A percentile compares a stretch with the other conserved stretches of the same genome.
These are phyloP conservation scores for Rhodotorula taiwanensis DNA, from an alignment of 768 basidiomycete genomes.

Conservation along the genomic window DNA sequence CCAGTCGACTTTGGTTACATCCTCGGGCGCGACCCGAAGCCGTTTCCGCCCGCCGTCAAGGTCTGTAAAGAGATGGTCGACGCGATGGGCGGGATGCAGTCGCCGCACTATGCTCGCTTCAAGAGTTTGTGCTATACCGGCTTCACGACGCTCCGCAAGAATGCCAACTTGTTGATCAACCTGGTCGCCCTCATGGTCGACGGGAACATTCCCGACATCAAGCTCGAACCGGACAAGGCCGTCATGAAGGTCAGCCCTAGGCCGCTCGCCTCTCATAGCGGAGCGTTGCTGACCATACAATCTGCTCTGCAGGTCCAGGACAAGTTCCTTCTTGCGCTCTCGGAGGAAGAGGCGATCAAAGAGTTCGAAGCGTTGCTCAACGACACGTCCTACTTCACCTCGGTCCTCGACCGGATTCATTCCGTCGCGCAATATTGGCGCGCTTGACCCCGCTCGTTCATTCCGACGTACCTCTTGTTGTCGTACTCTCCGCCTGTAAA, in stretches of 20 bases:
- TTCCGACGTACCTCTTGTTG: neutral
- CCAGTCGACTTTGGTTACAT: slow-evolving; percentile 98
- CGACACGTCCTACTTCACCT: slow-evolving; percentile 88
- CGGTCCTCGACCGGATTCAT: slow-evolving; percentile 88
- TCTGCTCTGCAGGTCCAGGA: slow-evolving; percentile 69
- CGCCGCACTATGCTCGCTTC: slow-evolving; percentile 92
- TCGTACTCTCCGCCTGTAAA: too few species aligned
- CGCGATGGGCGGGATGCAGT: slow-evolving; percentile 95
- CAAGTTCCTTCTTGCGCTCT: slow-evolving; percentile 88
- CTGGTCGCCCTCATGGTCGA: slow-evolving; percentile 95
- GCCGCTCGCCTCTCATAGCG: neutral
- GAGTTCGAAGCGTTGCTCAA: slow-evolving; percentile 89
- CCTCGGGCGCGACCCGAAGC: slow-evolving; percentile 92
- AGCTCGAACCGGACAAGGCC: slow-evolving; percentile 55
- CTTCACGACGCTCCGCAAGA: slow-evolving; percentile 90
- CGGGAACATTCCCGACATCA: slow-evolving; percentile 95
- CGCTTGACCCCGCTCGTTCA: neutral
- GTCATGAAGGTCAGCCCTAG: slow-evolving; percentile 49
- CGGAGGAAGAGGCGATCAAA: slow-evolving; percentile 86
- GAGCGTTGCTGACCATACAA: neutral
- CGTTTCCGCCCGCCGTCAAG: slow-evolving; percentile 94
- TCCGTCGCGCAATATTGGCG: slow-evolving; percentile 46
- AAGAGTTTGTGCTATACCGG: slow-evolving; percentile 97
- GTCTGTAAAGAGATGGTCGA: slow-evolving; percentile 99
- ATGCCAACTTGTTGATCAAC: slow-evolving; percentile 93